Evolutionary conservation across 257 asterid species (phyloP), one percentile per base, ranked within the genome.

Genomic region (Plantago major): DNA sequence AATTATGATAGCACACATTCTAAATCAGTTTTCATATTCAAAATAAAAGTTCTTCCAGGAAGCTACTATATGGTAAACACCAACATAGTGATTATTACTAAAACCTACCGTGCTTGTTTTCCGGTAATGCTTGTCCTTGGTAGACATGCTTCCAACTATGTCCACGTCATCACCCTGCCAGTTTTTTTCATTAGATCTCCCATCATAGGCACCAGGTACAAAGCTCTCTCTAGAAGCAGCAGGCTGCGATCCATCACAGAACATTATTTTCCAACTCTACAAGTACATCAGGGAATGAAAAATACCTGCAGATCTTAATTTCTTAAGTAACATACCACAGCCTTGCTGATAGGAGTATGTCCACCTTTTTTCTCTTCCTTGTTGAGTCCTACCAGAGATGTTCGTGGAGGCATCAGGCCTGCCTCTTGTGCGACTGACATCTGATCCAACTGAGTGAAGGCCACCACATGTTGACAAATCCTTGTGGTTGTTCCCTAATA

Each of bases 81-180:
- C 26, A 22, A 22, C 26, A 22, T 22, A n/a, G n/a, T n/a, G n/a
- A n/a, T n/a, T n/a, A n/a, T n/a, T n/a, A n/a, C n/a, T n/a, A n/a
- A n/a, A n/a, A 42, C 76, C 58, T 92, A 89, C 97, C 81, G 71
- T 83, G 97, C 99, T 92, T 52, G 95, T 60, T 89, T 89, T 92
- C 77, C 90, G 81, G 58, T 58, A 65, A 47, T 79, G 79, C 58
- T 84, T 85, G 58, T 78, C 97, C 73, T 82, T 95, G 46, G 83
- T 79, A 38, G 87, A 70, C 81, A 67, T 63, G 79, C 92, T 84
- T 56, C 77, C 68, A 19, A 74, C 69, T 7, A 59, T 46, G 61
- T 83, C 90, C 70, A 60, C 58, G 52, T 73, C 84, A 46, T 77
- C 82, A 26, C 65, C 60, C 4, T 66, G 64, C 45, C 60, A 58